Percentiles rank a stretch among this genome's conserved stretches.
Evolutionary conservation across 148 eudicot genomes (phyloP).

Genomic region (Silene conica): DNA sequence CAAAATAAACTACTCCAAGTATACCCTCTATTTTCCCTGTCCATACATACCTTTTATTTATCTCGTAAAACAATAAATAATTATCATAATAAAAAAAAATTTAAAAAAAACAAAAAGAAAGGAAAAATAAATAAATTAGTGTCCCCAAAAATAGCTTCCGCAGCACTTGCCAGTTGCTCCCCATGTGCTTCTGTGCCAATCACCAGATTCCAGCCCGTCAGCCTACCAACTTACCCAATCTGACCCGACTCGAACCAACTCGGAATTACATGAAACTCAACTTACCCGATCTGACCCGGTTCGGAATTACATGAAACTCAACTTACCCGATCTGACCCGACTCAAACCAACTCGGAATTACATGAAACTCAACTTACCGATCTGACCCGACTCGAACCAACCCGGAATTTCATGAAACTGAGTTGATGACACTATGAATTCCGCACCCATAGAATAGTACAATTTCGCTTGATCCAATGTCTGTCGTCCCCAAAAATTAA

Average conservation of each 20-base stretch:
- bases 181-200: background rate
- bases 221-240: background rate
- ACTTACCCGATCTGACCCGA: too few species aligned
- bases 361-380: too few species aligned
- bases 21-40: conserved; percentile 16
- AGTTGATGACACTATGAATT: too few species aligned
- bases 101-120: background rate
- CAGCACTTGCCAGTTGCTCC: conserved; percentile 19
- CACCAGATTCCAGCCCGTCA: conserved; percentile 11
- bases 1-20: background rate
- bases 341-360: too few species aligned
- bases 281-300: too few species aligned
- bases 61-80: conserved; percentile 55
- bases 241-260: background rate
- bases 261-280: background rate
- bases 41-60: conserved; percentile 28
- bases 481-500: background rate
- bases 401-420: too few species aligned
- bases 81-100: conserved; percentile 4
- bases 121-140: conserved; percentile 15
- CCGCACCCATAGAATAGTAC: background rate
- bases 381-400: too few species aligned
- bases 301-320: background rate
- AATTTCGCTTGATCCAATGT: conserved; percentile 24
- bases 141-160: conserved; percentile 33